A percentile compares a stretch with the other conserved stretches of the same genome.
phyloP scores from a whole-genome alignment of 345 rosid genomes.

The Bruguiera parviflora region DNA sequence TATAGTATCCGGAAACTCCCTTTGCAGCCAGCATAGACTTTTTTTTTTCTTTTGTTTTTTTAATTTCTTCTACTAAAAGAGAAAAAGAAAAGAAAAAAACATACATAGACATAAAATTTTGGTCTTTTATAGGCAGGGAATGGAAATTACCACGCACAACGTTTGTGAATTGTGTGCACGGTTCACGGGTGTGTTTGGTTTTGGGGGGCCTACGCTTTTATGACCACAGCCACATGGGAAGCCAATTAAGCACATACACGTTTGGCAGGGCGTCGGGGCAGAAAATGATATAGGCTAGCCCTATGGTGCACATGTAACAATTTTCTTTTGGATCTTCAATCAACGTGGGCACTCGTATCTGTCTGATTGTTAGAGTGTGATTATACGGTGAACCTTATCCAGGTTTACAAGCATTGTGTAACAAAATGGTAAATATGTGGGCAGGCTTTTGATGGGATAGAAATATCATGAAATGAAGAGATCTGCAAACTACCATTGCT shows the following conservation, averaged over 20 bases:
- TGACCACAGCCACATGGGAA: neutral
- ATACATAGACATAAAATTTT: no score
- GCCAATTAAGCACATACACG: neutral
- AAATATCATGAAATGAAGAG: neutral
- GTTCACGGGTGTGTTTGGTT: neutral
- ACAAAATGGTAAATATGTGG: neutral
- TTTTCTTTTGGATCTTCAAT: neutral
- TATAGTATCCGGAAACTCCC: no score
- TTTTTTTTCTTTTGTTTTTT: no score
- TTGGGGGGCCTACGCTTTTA: neutral
- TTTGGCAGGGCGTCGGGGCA: no score
- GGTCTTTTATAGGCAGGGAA: no score
- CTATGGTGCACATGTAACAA: neutral
- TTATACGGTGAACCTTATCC: neutral
- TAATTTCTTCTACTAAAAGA: no score
- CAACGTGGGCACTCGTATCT: neutral
- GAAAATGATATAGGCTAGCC: neutral
- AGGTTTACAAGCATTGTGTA: neutral
- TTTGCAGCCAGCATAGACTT: no score
- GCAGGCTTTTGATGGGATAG: conserved; percentile 2
- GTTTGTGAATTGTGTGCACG: no score
- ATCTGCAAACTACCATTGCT: neutral
- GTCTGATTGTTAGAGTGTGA: neutral
- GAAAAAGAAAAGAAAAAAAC: no score
- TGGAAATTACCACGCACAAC: no score